Base-by-base conservation (phyloP, 345 rosid genomes). In the Garcia nutans region DNA sequence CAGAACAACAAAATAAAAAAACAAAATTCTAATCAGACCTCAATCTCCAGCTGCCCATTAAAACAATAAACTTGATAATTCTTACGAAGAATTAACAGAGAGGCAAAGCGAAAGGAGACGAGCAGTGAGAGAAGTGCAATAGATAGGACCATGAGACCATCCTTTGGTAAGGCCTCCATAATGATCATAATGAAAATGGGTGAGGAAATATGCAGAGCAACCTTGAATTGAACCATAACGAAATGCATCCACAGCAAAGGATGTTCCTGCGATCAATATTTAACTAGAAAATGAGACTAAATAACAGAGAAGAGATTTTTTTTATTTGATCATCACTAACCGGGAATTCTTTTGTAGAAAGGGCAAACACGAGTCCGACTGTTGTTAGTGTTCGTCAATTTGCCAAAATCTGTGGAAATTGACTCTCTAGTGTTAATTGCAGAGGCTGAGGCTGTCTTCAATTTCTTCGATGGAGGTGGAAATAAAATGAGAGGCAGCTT, bases 101-200 rank as follows among this genome's bases (percentile, higher is more conserved):
- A 90, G 91, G 80, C 88, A 84, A 70, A 88, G 80, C 57, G 42
- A 84, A 28, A 92, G 87, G 70, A 90, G 95, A 68, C 87, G 85
- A 73, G 90, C 87, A 44, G 96, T 92, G 79, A 92, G 82, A 65
- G 88, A 85, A 28, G 87, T 83, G 55, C 96, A 89, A 66, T 89
- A 89, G 59, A 92, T 86, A 10, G 91, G 93, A 70, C 92, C 93
- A 44, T 90, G 90, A 45, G 90, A 86, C 97, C 96, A 90, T 71
- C 77, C 63, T 73, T 88, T 92, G 64, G 85, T 78, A 70, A 92
- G 93, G 50, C 97, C 97, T 68, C 85, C 91, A 54, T 89, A 92
- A 64, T 90, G 96, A 86, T 92, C 96, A 73, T 71, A 78, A 69
- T 90, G 97, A 76, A 88, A 92, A 64, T 92, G 96, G n/a, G 93